phyloP scores from a whole-genome alignment of 202 grass and related monocot species.

The Carex arenaria region DNA sequence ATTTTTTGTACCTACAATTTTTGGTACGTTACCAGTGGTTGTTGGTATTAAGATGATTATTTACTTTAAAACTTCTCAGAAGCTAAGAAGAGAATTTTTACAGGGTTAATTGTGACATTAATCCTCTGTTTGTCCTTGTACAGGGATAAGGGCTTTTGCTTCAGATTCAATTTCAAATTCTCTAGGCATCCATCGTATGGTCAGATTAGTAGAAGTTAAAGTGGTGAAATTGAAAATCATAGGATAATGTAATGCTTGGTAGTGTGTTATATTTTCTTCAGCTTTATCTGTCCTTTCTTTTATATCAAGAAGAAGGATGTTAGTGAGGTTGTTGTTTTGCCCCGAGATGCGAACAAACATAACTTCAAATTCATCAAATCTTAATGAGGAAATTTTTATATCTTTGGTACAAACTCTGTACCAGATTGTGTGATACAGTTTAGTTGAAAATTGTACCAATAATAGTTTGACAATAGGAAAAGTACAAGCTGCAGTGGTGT shows the following conservation, averaged over 20 bases:
- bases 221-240: no score
- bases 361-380: slow-evolving; percentile 37
- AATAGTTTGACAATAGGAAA: background rate
- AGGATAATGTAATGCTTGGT: slow-evolving; percentile 31
- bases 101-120: no score
- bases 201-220: no score
- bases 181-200: no score
- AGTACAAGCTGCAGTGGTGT: background rate
- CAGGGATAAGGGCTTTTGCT: no score
- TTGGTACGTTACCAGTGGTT: background rate
- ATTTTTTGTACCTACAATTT: background rate
- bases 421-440: background rate
- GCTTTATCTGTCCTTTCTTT: slow-evolving; percentile 69
- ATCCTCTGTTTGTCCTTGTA: no score
- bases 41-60: no score
- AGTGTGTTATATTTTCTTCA: slow-evolving; percentile 58
- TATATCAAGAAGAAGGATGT: slow-evolving; percentile 62
- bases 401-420: background rate
- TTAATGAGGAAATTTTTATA: slow-evolving; percentile 1
- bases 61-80: no score
- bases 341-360: slow-evolving; percentile 45
- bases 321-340: slow-evolving; percentile 81
- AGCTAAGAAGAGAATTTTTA: no score
- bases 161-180: no score
- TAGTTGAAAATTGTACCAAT: background rate